A percentile compares a stretch with the other conserved stretches of the same genome.
phyloP scores from a whole-genome alignment of 1,284 basidiomycete genomes.

The Jaminaea rosea region DNA sequence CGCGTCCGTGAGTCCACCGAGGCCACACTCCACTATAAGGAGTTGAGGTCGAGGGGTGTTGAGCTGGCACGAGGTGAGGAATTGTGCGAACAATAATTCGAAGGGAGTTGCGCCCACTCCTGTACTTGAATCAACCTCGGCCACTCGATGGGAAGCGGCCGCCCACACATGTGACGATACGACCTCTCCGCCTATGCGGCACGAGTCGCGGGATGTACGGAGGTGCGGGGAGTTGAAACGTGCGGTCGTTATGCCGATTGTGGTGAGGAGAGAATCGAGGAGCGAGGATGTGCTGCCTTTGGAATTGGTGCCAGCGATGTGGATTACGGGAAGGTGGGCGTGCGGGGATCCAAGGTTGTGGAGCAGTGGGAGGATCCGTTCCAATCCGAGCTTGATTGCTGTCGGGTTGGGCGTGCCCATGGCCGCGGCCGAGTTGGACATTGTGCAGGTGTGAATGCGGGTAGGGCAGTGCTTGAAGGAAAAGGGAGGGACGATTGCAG shows the following conservation, averaged over 20 bases:
- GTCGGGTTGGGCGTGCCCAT: not conserved
- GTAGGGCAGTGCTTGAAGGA: no score
- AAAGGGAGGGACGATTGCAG: no score
- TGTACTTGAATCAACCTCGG: not conserved
- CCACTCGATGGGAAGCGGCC: constrained; percentile 4
- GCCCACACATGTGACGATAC: constrained; percentile 47
- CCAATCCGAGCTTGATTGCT: constrained; percentile 65
- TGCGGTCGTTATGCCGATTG: constrained; percentile 57
- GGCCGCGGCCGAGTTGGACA: not conserved
- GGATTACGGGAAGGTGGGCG: constrained; percentile 72
- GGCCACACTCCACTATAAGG: constrained; percentile 82
- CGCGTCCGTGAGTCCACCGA: constrained; percentile 86
- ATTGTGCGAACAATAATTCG: constrained; percentile 51
- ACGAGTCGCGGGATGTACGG: constrained; percentile 66
- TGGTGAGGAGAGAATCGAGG: constrained; percentile 63
- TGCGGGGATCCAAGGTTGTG: constrained; percentile 53
- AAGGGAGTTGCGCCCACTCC: constrained; percentile 19
- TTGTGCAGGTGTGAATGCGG: no score
- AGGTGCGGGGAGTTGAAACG: constrained; percentile 92
- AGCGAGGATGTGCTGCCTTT: constrained; percentile 87
- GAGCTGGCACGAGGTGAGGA: constrained; percentile 32
- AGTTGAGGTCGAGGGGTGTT: constrained; percentile 55
- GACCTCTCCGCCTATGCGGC: constrained; percentile 60
- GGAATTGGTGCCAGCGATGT: constrained; percentile 92
- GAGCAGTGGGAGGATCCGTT: constrained; percentile 61